Conservation (phyloP, 768 basidiomycete species). For the Suillus clintonianus region DNA sequence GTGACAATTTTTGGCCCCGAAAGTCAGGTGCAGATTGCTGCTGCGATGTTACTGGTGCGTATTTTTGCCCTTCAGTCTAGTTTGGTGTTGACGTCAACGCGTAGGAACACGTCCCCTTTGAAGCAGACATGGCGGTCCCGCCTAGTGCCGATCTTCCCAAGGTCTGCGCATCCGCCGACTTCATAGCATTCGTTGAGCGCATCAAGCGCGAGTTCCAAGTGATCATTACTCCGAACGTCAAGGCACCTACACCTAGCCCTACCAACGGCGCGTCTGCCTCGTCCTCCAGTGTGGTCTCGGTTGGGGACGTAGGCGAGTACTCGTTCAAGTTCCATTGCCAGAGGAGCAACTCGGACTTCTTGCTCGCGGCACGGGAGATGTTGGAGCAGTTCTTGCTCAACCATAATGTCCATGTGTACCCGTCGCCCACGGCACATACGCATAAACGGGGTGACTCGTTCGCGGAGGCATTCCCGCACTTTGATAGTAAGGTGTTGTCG, state of each 20-base stretch:
- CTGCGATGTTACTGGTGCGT: slow-evolving; percentile 89
- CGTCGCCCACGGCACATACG: slow-evolving; percentile 73
- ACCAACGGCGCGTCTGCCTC: slow-evolving; percentile 50
- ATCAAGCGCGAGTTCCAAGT: slow-evolving; percentile 95
- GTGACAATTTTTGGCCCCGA: slow-evolving; percentile 98
- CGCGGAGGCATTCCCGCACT: slow-evolving; percentile 94
- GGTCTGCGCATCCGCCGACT: slow-evolving; percentile 79
- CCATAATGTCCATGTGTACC: slow-evolving; percentile 82
- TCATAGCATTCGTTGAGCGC: slow-evolving; percentile 81
- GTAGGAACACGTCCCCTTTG: slow-evolving; percentile 95
- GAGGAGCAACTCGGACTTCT: slow-evolving; percentile 90
- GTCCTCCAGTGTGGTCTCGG: slow-evolving; percentile 16
- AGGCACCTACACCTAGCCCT: slow-evolving; percentile 39
- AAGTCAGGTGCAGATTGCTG: slow-evolving; percentile 94
- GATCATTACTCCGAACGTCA: slow-evolving; percentile 81
- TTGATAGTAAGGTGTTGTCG: slow-evolving; percentile 91
- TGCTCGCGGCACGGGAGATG: slow-evolving; percentile 87
- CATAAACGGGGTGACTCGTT: slow-evolving; percentile 92
- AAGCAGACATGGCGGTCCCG: slow-evolving; percentile 92
- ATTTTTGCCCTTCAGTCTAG: not conserved
- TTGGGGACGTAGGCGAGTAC: slow-evolving; percentile 54
- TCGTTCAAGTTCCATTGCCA: slow-evolving; percentile 97
- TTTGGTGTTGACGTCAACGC: not conserved
- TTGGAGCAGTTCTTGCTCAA: slow-evolving; percentile 88
- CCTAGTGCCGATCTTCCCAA: slow-evolving; percentile 77